Evolutionary conservation across 176 grass and related monocot genomes (phyloP), one percentile per base, ranked within the genome.

Genomic region (Chrysopogon serrulatus): DNA sequence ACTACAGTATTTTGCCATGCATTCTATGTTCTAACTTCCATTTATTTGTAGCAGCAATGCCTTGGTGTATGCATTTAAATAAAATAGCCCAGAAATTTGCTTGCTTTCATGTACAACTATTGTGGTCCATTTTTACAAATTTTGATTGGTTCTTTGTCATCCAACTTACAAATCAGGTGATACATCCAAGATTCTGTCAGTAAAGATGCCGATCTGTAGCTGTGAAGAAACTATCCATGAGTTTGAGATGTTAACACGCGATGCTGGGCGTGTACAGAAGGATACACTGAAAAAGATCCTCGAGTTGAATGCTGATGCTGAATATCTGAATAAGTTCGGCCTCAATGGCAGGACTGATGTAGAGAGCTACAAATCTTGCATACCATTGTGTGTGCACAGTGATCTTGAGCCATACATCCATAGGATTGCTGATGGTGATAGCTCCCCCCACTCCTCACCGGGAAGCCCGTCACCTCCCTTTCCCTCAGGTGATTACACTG

Each of bases 241-340:
- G 69, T 99, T 96, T 18, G 97, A 96, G 84, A 18, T 48, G 45
- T 63, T 92, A 65, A 87, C 97, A 0, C 85, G 78, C 37, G 89
- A 96, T 70, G 73, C 90, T 13, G 71, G 26, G 17, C 82, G 89
- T 10, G 91, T 92, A 47, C 97, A 99, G 85, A 78, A 60, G 16
- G 93, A 92, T 45, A 92, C 93, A 10, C 87, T 99, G 40, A 87
- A 63, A 44, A 93, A 82, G 74, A 92, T 99, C 78, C 93, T 99
- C 1, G 83, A 94, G 41, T 68, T 80, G 44, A 99, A 99, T 79
- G 87, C 84, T 13, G 74, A 82, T 71, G 86, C 93, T 59, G 97
- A 99, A 70, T 99, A 99, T 73, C 86, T 99, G 81, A 91, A 69
- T 10, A 39, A 76, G 28, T 91, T 89, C 19, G 91, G 91, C 5